Percentiles rank a stretch among this genome's conserved stretches.
Conservation (phyloP, 495 filamentous ascomycete genomes). For the Neurospora pannonica region DNA sequence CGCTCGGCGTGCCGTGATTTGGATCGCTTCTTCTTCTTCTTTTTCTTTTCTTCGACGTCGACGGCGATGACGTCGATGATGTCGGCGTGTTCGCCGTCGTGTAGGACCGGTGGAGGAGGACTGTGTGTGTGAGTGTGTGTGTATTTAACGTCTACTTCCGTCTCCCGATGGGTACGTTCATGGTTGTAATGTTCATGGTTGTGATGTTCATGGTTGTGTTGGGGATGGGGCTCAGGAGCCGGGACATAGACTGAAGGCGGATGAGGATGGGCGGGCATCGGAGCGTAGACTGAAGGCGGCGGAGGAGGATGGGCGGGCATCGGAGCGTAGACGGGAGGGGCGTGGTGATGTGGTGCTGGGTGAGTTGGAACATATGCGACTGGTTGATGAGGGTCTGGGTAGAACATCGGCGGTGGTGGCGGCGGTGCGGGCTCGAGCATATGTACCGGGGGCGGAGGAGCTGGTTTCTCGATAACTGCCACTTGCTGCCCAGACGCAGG, state of each 20-base stretch:
- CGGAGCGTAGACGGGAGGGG: neutral
- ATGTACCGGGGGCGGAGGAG: neutral
- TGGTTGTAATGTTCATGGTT: constrained; percentile 6
- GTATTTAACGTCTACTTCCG: neutral
- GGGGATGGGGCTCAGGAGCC: constrained; percentile 13
- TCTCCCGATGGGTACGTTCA: neutral
- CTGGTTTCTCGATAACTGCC: neutral
- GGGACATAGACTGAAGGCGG: constrained; percentile 17
- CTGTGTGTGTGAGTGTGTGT: neutral
- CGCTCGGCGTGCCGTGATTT: constrained; percentile 16
- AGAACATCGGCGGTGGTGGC: neutral
- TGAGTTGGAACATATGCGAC: neutral
- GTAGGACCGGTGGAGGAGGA: constrained; percentile 13
- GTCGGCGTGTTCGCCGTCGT: constrained; percentile 19
- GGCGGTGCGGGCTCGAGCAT: neutral
- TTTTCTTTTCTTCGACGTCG: constrained; percentile 31
- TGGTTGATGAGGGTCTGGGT: neutral
- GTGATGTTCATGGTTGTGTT: constrained; percentile 11
- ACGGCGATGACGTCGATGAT: constrained; percentile 43
- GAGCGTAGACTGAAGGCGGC: constrained; percentile 11
- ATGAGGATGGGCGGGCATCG: constrained; percentile 1
- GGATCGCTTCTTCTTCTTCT: constrained; percentile 2
- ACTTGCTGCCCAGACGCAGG: constrained; percentile 13
- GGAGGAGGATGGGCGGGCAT: constrained; percentile 8
- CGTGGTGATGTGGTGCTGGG: neutral